Evolutionary conservation across 148 eudicot genomes (phyloP), one percentile per base, ranked within the genome.

Genomic region (Persicaria tinctoria): DNA sequence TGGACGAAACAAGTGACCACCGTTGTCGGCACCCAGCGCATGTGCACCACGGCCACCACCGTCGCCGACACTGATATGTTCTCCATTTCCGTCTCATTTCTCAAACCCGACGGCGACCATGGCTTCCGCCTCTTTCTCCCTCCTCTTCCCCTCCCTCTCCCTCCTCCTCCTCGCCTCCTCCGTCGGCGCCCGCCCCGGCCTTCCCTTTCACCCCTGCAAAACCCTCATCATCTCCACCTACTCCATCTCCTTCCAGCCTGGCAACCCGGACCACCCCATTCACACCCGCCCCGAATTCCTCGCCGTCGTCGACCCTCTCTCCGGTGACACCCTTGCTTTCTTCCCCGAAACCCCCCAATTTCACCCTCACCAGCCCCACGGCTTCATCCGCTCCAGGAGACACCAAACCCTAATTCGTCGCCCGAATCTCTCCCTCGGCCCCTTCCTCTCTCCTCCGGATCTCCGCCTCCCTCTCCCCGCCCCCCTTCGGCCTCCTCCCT

Each of bases 211-310:
- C 68, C 84, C 89, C 14, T 87, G 87, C 81, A 83, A 81, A 73
- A 89, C 88, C 83, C 76, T 87, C 74, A 62, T 86, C 77, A 59
- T 87, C 74, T 78, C 92, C 84, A 70, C 86, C 78, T 74, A 75
- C 81, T 79, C 87, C 76, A 59, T 81, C 79, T 75, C 81, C 50
- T 69, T 69, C 72, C 48, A 69, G 71, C 71, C 71, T n/a, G 46
- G 46, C 48, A 13, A 66, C 72, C 72, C 72, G 8, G 4, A 53
- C 57, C 10, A 53, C 57, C 57, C 23, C 49, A 46, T 4, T 63
- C 79, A 73, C 12, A 80, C 68, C 70, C 76, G 77, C 77, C 86
- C 87, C 23, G 68, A 78, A 53, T 71, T 81, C 83, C 23, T 84
- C 88, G 81, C 88, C 81, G 72, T 80, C 63, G 48, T 83, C 77